These are phyloP conservation scores for Ganoderma lucidum DNA, from an alignment of 1,284 basidiomycete genomes.

Conservation along the genomic window DNA sequence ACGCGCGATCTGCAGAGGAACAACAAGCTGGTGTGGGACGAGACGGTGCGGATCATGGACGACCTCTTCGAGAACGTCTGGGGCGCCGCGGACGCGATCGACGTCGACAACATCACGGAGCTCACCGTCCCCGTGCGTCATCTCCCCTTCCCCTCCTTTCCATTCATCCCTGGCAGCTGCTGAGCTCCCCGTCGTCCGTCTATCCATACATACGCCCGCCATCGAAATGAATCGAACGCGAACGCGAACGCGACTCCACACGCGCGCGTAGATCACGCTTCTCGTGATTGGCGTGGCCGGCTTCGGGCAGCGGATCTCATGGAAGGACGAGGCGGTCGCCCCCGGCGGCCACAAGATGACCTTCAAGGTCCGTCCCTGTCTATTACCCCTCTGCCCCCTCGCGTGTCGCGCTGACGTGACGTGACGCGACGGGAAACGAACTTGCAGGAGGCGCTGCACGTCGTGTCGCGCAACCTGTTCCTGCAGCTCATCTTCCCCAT, in stretches of 20 bases:
- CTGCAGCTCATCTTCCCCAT: slow-evolving; percentile 17
- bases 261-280: slow-evolving; percentile 57
- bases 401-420: neutral
- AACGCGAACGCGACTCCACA: no score
- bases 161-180: neutral
- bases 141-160: neutral
- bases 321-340: slow-evolving; percentile 52
- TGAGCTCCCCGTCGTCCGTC: neutral
- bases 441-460: slow-evolving; percentile 20
- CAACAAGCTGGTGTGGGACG: slow-evolving; percentile 66
- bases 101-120: slow-evolving; percentile 44
- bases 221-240: no score
- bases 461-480: slow-evolving; percentile 24
- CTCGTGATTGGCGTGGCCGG: slow-evolving; percentile 65
- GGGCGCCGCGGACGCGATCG: slow-evolving; percentile 41
- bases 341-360: slow-evolving; percentile 59
- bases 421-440: neutral
- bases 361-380: slow-evolving; percentile 51
- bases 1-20: slow-evolving; percentile 42
- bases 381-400: neutral
- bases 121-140: slow-evolving; percentile 58
- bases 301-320: slow-evolving; percentile 62
- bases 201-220: neutral
- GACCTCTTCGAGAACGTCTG: slow-evolving; percentile 49
- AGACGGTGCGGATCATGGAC: slow-evolving; percentile 50